Percentiles rank a stretch among this genome's conserved stretches.
These are phyloP conservation scores for Aquilaria malaccensis DNA, from an alignment of 345 rosid genomes.

Conservation along the genomic window DNA sequence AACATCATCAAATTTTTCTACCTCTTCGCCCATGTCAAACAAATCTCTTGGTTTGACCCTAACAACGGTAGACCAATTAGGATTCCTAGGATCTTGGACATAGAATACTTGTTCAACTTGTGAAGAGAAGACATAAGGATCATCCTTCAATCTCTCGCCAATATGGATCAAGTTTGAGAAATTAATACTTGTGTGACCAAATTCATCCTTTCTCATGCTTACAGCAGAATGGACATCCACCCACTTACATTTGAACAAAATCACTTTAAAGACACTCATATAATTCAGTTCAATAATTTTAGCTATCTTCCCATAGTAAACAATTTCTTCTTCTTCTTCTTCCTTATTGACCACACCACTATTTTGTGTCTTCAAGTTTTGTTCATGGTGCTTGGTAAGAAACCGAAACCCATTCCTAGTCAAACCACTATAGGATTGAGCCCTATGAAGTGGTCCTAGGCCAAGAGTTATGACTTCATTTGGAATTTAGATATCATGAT, in stretches of 20 bases:
- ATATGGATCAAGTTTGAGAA: constrained; percentile 2
- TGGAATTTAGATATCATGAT: not conserved
- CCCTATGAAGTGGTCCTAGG: not conserved
- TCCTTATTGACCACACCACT: not conserved
- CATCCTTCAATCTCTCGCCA: not conserved
- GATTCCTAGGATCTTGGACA: not conserved
- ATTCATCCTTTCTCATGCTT: not conserved
- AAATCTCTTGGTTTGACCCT: not conserved
- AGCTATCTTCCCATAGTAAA: not conserved
- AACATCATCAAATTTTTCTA: not conserved
- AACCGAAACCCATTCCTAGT: not conserved
- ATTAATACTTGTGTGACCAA: not conserved
- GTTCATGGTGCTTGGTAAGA: not conserved
- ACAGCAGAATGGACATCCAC: not conserved
- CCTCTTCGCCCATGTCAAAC: not conserved
- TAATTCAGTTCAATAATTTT: not conserved
- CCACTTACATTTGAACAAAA: not conserved
- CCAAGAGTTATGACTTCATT: not conserved
- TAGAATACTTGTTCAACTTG: constrained; percentile 6
- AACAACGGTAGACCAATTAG: not conserved
- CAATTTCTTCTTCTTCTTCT: not conserved
- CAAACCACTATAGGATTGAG: not conserved
- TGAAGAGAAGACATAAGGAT: constrained; percentile 3
- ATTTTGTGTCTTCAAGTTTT: not conserved
- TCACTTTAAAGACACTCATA: not conserved